Base-by-base conservation (phyloP, 495 filamentous ascomycete genomes). In the Halenospora varia region DNA sequence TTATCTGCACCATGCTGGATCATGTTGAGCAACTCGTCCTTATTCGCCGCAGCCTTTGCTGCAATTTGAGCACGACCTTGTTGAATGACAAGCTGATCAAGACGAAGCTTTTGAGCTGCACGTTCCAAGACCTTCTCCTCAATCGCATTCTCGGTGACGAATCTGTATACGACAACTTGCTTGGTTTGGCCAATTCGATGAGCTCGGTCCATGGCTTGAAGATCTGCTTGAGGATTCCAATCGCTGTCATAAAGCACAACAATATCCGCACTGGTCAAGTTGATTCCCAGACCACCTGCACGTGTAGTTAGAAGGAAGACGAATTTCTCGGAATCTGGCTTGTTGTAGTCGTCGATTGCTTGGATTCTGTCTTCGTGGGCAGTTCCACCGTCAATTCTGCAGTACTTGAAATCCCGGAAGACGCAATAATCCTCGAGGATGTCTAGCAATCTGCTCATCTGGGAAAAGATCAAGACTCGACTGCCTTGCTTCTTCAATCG, bases 101-200 rank as follows among this genome's bases (percentile, higher is more conserved):
- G 82, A 50, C 95, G 92, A 55, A 99, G 74, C 69, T 99, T 99
- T 66, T 99, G 95, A 1, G 95, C 95, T 6, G 95, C 95, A 68
- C 95, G 88, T 69, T 99, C 95, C 48, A 99, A 74, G 9, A 99
- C 95, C 73, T 97, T 97, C 71, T 99, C 95, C 68, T 99, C 95
- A 57, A 99, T 96, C 0, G 94, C 95, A 67, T 95, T 92, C 66
- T 99, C 95, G 0, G 94, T 99, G 45, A 99, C 88, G 59, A 99
- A 96, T 55, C 94, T 82, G 73, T 94, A 99, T 1, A 97, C 94
- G 26, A 90, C 80, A 1, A 99, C 94, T 66, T 99, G 94, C 72
- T 99, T 99, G 1, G 90, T 99, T 72, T 99, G 94, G 46, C 94
- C 94, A 67, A 98, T 98, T 73, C 94, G 89, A 76, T 98, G 94